phyloP scores from a whole-genome alignment of 257 asterid species.

The Pogostemon cablin region DNA sequence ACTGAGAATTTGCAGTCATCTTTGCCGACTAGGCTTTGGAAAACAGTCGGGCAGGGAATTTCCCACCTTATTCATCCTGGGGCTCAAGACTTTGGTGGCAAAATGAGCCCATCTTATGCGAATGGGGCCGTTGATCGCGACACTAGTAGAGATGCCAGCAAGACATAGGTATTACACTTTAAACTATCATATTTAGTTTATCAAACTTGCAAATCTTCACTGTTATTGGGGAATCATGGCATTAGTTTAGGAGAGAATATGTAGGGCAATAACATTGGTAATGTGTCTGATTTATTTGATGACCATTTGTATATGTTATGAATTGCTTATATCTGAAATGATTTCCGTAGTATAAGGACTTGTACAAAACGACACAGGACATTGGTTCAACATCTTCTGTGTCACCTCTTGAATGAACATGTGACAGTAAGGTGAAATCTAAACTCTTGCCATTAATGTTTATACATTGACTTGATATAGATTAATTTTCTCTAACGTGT shows the following conservation, averaged over 20 bases:
- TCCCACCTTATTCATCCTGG: constrained; percentile 51
- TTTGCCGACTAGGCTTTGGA: constrained; percentile 57
- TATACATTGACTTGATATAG: too few species aligned
- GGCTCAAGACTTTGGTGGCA: constrained; percentile 43
- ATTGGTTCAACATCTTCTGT: too few species aligned
- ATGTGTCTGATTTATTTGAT: not conserved
- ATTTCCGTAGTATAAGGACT: not conserved
- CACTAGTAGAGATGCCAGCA: constrained; percentile 36
- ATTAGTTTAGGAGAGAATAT: not conserved
- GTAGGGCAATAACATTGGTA: not conserved
- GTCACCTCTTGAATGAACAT: too few species aligned
- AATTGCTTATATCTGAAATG: constrained; percentile 3
- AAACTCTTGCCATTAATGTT: too few species aligned
- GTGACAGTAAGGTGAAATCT: too few species aligned
- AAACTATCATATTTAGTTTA: constrained; percentile 1
- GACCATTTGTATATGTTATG: not conserved
- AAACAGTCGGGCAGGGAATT: constrained; percentile 58
- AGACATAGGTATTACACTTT: constrained; percentile 35
- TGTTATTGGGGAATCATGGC: not conserved
- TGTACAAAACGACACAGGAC: too few species aligned
- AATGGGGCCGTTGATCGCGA: constrained; percentile 35
- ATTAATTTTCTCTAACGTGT: too few species aligned
- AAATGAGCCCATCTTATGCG: constrained; percentile 29
- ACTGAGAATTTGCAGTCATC: constrained; percentile 40
- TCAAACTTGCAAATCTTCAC: not conserved